Conservation (phyloP, 305 asterid species). For the Fraxinus platypoda region DNA sequence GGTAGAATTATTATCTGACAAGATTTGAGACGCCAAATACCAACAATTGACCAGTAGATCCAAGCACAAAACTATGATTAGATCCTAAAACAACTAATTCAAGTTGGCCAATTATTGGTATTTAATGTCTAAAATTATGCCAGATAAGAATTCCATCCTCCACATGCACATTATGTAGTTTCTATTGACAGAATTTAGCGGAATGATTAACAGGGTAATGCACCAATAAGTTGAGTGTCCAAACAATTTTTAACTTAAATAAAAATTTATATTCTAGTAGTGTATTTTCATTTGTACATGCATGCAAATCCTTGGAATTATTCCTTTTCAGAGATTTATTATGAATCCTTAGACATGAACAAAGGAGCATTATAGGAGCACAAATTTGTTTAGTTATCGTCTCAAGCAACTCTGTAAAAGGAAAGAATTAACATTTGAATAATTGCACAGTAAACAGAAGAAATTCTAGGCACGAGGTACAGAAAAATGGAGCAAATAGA, state of each 20-base stretch:
- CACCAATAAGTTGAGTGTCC: not conserved
- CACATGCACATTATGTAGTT: not conserved
- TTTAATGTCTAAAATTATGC: not conserved
- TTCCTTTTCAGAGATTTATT: not conserved
- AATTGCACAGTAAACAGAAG: not conserved
- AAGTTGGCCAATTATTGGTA: not conserved
- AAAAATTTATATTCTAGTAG: not conserved
- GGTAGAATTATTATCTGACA: not conserved
- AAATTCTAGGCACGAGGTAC: not conserved
- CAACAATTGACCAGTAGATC: not conserved
- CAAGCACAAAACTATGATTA: not conserved
- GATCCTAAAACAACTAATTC: not conserved
- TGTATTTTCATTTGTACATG: not conserved
- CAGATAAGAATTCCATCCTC: not conserved
- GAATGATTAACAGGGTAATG: not conserved
- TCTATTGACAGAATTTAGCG: not conserved
- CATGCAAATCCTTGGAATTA: not conserved
- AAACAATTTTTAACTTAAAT: not conserved
- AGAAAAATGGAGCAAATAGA: slow-evolving; percentile 28
- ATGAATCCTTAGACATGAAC: not conserved
- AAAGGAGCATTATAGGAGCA: not conserved
- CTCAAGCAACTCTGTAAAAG: not conserved
- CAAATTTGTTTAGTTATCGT: not conserved
- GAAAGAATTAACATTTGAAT: not conserved
- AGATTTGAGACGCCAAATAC: not conserved